These are phyloP conservation scores for Neophaeococcomyces aloes DNA, from an alignment of 2,329 filamentous ascomycete species.

Conservation along the genomic window DNA sequence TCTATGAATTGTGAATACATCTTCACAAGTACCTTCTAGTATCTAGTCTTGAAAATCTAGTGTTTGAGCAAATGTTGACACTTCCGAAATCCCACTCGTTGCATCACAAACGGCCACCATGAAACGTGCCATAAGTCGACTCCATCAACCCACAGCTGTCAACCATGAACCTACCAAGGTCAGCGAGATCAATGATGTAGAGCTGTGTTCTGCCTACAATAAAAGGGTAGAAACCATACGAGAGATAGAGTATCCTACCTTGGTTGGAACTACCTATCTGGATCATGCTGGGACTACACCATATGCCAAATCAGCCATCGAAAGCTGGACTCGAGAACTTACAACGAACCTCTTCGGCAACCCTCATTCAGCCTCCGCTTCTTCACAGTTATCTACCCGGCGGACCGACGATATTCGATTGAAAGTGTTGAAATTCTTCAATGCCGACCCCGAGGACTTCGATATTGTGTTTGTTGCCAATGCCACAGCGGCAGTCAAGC, in stretches of 20 bases:
- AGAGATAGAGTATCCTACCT: conserved; percentile 37
- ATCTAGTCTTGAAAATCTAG: too few species aligned
- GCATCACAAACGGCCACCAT: too few species aligned
- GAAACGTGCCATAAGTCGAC: too few species aligned
- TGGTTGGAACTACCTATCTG: conserved; percentile 61
- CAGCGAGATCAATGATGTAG: too few species aligned
- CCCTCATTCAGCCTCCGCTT: conserved; percentile 74
- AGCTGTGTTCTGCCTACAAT: conserved; percentile 26
- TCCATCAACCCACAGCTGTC: too few species aligned
- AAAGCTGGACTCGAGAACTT: conserved; percentile 69
- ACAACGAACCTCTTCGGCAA: conserved; percentile 74
- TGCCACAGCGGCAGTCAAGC: conserved; percentile 79
- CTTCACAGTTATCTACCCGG: conserved; percentile 65
- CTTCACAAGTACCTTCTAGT: too few species aligned
- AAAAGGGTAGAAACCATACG: conserved; percentile 39
- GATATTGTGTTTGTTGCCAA: conserved; percentile 89
- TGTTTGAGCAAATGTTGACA: too few species aligned
- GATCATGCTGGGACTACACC: conserved; percentile 93
- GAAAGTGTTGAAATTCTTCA: conserved; percentile 63
- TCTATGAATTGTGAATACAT: too few species aligned
- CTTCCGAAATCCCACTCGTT: too few species aligned
- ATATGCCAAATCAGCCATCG: conserved; percentile 69
- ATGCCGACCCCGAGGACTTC: conserved; percentile 68
- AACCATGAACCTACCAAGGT: too few species aligned
- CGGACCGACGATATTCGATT: conserved; percentile 67